These are phyloP conservation scores for Chionographis japonica DNA, from an alignment of 106 monocot species.

Conservation along the genomic window DNA sequence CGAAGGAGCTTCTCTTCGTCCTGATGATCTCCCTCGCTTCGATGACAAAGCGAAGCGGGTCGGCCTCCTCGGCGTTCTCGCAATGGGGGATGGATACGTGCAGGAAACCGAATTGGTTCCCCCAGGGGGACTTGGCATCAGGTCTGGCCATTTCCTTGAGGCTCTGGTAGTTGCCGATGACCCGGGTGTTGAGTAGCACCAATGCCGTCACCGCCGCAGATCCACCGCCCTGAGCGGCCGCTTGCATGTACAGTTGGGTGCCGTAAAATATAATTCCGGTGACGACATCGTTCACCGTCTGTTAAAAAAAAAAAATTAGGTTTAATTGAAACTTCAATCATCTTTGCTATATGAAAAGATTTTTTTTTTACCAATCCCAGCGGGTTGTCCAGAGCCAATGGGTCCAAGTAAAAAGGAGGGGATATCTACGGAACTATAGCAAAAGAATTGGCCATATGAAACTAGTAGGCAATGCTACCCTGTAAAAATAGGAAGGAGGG, in stretches of 20 bases:
- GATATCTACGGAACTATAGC: too few species aligned
- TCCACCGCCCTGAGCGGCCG: not conserved
- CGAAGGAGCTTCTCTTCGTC: conserved; percentile 54
- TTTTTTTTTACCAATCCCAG: too few species aligned
- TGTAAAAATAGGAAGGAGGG: too few species aligned
- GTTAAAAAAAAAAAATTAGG: conserved; percentile 4
- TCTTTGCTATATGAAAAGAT: too few species aligned
- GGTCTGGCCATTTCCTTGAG: conserved; percentile 34
- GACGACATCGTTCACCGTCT: conserved; percentile 76
- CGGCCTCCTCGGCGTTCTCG: conserved; percentile 17
- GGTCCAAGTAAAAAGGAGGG: too few species aligned
- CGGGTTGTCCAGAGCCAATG: too few species aligned
- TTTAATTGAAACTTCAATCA: too few species aligned
- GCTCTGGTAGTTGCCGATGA: conserved; percentile 33
- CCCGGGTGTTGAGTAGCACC: conserved; percentile 60
- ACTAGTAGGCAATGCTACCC: too few species aligned
- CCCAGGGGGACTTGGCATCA: conserved; percentile 44
- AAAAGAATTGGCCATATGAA: too few species aligned
- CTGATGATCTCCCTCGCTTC: conserved; percentile 42
- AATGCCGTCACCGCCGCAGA: conserved; percentile 34
- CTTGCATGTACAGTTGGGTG: conserved; percentile 40
- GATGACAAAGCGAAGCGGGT: conserved; percentile 43
- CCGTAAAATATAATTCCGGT: conserved; percentile 67
- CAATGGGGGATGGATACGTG: conserved; percentile 42
- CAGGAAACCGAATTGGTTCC: conserved; percentile 71